These are phyloP conservation scores for Paecilomyces sp. DNA, from an alignment of 2,329 filamentous ascomycete species.

Conservation along the genomic window DNA sequence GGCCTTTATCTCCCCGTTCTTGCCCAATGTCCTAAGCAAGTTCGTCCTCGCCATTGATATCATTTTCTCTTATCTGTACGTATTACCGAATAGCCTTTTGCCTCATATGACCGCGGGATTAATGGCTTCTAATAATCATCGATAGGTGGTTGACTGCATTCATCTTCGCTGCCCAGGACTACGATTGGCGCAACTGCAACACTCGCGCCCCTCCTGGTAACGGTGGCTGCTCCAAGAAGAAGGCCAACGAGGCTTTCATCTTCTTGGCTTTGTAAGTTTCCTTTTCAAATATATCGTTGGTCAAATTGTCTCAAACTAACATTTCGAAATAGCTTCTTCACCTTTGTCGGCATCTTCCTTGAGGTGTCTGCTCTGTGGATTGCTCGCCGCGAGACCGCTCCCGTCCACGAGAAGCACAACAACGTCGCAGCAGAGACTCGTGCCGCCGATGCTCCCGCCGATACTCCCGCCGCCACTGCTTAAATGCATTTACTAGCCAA, in stretches of 20 bases:
- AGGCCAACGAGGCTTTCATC: constrained; percentile 37
- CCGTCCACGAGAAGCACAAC: constrained; percentile 7
- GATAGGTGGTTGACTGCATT: constrained; percentile 41
- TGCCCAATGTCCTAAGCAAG: constrained; percentile 26
- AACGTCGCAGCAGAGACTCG: not conserved
- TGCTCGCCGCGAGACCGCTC: constrained; percentile 12
- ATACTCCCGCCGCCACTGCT: constrained; percentile 5
- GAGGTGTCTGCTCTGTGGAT: constrained; percentile 31
- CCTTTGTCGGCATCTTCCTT: constrained; percentile 30
- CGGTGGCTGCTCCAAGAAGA: constrained; percentile 27
- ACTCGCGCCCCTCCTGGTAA: constrained; percentile 23
- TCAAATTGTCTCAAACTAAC: not conserved
- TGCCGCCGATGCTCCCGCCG: constrained; percentile 23
- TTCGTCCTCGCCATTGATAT: constrained; percentile 35
- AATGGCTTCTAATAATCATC: not conserved
- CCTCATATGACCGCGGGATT: constrained; percentile 1
- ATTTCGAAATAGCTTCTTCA: constrained; percentile 29
- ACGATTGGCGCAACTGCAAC: constrained; percentile 25
- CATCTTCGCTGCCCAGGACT: constrained; percentile 42
- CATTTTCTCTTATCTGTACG: constrained; percentile 40
- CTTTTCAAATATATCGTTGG: not conserved
- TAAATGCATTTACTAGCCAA: not conserved
- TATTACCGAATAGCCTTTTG: not conserved
- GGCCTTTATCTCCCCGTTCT: constrained; percentile 35
- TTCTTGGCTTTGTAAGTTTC: constrained; percentile 39